A percentile compares a stretch with the other conserved stretches of the same genome.
These are phyloP conservation scores for Epichloe bromicola DNA, from an alignment of 2,329 filamentous ascomycete species.

Conservation along the genomic window DNA sequence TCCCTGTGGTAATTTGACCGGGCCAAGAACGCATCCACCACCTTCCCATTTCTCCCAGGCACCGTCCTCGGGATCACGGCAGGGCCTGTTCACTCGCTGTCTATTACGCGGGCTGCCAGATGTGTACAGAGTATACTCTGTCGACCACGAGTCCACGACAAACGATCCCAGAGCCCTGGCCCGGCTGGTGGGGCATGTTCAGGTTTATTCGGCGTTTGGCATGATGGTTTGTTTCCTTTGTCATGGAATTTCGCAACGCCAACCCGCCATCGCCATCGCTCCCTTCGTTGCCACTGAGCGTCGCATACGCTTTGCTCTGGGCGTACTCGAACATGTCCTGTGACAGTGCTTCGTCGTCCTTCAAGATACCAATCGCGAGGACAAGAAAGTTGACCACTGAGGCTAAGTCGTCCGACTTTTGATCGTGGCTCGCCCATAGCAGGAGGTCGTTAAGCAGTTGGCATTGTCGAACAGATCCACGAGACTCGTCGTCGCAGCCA, in stretches of 20 bases:
- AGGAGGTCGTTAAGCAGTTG: conserved; percentile 27
- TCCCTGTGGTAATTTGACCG: no score
- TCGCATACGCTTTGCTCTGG: conserved; percentile 29
- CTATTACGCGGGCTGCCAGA: no score
- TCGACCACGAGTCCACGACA: no score
- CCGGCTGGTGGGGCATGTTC: no score
- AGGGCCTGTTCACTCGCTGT: no score
- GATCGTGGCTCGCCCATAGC: conserved; percentile 26
- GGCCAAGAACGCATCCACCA: no score
- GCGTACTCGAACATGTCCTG: conserved; percentile 37
- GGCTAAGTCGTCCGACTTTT: conserved; percentile 22
- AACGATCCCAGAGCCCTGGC: no score
- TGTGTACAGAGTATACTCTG: no score
- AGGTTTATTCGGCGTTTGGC: no score
- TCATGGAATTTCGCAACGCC: conserved; percentile 8
- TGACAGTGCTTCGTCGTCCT: conserved; percentile 26
- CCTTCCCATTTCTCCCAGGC: no score
- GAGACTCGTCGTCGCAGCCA: conserved; percentile 30
- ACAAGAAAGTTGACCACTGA: conserved; percentile 36
- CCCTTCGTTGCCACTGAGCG: conserved; percentile 29
- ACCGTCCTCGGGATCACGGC: no score
- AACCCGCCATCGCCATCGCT: conserved; percentile 29
- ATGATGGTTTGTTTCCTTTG: no score
- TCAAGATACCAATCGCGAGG: conserved; percentile 35
- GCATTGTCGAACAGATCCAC: conserved; percentile 34